Conservation (phyloP, 805 yeast genomes). For the Isabelozyma gotoi region DNA sequence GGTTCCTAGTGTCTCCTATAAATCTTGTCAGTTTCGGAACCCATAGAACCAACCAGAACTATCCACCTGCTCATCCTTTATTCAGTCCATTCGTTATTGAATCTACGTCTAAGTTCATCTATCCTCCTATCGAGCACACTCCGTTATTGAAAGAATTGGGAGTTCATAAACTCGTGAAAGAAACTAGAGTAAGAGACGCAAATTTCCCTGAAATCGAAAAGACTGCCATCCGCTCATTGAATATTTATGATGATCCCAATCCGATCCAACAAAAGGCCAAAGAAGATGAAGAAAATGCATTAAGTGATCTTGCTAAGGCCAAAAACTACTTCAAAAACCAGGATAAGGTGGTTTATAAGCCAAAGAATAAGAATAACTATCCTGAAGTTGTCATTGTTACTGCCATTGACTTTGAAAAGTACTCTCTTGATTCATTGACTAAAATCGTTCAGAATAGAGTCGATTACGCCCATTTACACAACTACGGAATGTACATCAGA, state of each 20-base stretch:
- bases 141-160: constrained; percentile 58
- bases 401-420: constrained; percentile 71
- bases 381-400: constrained; percentile 79
- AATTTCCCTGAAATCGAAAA: constrained; percentile 37
- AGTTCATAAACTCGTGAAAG: constrained; percentile 49
- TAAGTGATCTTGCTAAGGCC: constrained; percentile 43
- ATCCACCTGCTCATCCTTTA: constrained; percentile 33
- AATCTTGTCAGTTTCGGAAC: constrained; percentile 15
- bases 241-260: constrained; percentile 43
- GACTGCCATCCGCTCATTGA: constrained; percentile 35
- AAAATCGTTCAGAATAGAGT: constrained; percentile 81
- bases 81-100: constrained; percentile 35
- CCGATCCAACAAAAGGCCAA: constrained; percentile 30
- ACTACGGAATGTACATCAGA: constrained; percentile 80
- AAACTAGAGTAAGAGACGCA: constrained; percentile 47
- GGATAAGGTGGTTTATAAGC: constrained; percentile 55
- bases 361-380: constrained; percentile 31
- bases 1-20: constrained; percentile 14
- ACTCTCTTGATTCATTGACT: constrained; percentile 57
- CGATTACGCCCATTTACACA: constrained; percentile 80
- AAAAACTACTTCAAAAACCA: constrained; percentile 62
- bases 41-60: constrained; percentile 9
- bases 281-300: constrained; percentile 49
- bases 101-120: constrained; percentile 55
- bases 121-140: constrained; percentile 76